These are phyloP conservation scores for Rhazya stricta DNA, from an alignment of 257 asterid genomes.

Conservation along the genomic window DNA sequence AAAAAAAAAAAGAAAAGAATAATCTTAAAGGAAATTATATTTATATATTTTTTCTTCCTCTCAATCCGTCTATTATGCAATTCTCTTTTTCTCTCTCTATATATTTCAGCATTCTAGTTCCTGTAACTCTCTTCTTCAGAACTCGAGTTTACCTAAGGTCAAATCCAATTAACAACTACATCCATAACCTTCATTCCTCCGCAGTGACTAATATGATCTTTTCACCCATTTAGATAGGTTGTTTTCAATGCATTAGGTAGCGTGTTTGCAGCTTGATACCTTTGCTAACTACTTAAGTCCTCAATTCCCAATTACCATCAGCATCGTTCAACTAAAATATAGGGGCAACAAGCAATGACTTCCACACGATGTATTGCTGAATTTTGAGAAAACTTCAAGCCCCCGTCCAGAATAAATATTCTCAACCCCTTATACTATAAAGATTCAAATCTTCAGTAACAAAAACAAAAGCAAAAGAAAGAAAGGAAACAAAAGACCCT, in stretches of 20 bases:
- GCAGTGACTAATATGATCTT: background rate
- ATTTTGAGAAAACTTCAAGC: background rate
- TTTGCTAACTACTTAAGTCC: background rate
- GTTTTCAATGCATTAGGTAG: background rate
- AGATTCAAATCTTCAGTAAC: background rate
- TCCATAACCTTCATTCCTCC: background rate
- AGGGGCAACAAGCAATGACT: background rate
- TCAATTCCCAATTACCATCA: background rate
- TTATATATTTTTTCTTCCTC: no score
- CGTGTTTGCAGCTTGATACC: background rate
- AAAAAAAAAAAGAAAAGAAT: no score
- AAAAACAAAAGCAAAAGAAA: no score
- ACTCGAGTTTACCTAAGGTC: no score
- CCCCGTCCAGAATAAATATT: background rate
- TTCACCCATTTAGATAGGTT: background rate
- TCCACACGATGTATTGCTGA: background rate
- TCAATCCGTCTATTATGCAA: background rate
- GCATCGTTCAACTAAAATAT: background rate
- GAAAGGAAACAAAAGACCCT: background rate
- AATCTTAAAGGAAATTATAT: no score
- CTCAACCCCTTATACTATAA: background rate
- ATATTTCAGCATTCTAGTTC: background rate
- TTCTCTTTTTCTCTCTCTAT: background rate
- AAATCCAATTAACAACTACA: background rate
- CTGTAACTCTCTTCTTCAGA: background rate